A percentile compares a stretch with the other conserved stretches of the same genome.
These are phyloP conservation scores for Fonsecaea pugnacius DNA, from an alignment of 2,329 filamentous ascomycete species.

Conservation along the genomic window DNA sequence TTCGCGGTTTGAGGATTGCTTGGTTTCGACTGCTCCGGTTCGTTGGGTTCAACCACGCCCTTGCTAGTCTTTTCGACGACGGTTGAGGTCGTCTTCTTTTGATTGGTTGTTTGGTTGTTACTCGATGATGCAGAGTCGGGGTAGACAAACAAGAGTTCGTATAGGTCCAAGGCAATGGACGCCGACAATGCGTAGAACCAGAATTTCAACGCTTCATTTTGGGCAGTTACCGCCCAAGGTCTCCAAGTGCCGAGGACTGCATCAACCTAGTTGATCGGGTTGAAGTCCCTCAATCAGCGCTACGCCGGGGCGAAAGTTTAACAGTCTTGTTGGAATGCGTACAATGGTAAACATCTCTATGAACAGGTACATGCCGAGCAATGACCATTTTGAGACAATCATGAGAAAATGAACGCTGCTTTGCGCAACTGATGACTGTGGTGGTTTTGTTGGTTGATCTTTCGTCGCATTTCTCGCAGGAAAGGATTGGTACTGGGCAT, in stretches of 20 bases:
- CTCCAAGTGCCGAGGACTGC: conserved; percentile 10
- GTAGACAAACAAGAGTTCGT: conserved; percentile 45
- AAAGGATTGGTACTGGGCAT: conserved; percentile 43
- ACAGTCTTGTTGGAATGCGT: conserved; percentile 47
- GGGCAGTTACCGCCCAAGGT: conserved; percentile 52
- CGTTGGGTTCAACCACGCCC: not conserved
- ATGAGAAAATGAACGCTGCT: conserved; percentile 51
- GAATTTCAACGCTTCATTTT: conserved; percentile 67
- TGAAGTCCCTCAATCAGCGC: not conserved
- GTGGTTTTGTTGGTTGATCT: conserved; percentile 6
- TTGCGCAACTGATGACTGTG: conserved; percentile 18
- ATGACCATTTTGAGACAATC: conserved; percentile 61
- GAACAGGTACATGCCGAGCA: conserved; percentile 69
- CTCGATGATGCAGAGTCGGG: not conserved
- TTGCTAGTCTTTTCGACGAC: not conserved
- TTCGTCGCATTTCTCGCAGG: not conserved
- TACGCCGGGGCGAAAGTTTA: conserved; percentile 39
- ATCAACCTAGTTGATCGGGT: not conserved
- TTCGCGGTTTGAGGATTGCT: conserved; percentile 4
- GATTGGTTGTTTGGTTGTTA: conserved; percentile 5
- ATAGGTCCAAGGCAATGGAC: conserved; percentile 52
- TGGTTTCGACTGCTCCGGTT: not conserved
- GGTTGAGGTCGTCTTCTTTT: conserved; percentile 1
- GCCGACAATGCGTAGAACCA: conserved; percentile 69
- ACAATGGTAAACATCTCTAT: conserved; percentile 68